Evolutionary conservation across 352 stramenopile species (phyloP).

Genomic region (Elongisporangium anandrum): DNA sequence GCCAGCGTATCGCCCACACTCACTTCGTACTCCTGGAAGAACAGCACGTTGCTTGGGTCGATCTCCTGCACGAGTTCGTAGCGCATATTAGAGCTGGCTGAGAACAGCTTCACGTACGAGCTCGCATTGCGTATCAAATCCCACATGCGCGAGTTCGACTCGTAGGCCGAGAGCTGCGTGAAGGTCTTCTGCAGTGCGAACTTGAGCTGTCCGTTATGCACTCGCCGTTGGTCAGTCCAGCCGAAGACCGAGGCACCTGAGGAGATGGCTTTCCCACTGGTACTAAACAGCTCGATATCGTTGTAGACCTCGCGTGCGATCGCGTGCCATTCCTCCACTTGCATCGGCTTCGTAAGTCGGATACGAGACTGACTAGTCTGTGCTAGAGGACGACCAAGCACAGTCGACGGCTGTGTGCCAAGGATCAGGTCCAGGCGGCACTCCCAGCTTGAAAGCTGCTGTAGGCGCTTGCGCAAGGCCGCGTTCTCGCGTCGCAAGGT

Average conservation of each 20-base stretch:
- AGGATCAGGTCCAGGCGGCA: not conserved
- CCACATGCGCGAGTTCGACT: conserved; percentile 6
- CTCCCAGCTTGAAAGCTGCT: not conserved
- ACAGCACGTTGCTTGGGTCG: conserved; percentile 58
- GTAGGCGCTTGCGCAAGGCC: not conserved
- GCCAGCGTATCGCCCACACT: conserved; percentile 27
- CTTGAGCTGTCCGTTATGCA: conserved; percentile 34
- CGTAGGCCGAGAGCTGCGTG: not conserved
- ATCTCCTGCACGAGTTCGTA: conserved; percentile 27
- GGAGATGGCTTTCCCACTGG: conserved; percentile 3
- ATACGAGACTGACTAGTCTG: not conserved
- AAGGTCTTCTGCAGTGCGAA: conserved; percentile 59
- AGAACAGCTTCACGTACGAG: not conserved
- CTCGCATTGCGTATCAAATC: conserved; percentile 4
- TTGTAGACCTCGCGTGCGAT: not conserved
- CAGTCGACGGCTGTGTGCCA: not conserved
- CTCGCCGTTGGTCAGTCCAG: conserved; percentile 41
- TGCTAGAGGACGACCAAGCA: not conserved
- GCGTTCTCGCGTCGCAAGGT: not conserved
- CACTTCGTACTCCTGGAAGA: conserved; percentile 11
- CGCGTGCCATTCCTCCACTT: not conserved
- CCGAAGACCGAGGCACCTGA: conserved; percentile 45
- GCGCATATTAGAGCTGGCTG: not conserved
- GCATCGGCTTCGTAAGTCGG: not conserved
- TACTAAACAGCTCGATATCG: not conserved